A percentile compares a stretch with the other conserved stretches of the same genome.
These are phyloP conservation scores for Salmacisia buchloeana DNA, from an alignment of 1,284 basidiomycete genomes.

Conservation along the genomic window DNA sequence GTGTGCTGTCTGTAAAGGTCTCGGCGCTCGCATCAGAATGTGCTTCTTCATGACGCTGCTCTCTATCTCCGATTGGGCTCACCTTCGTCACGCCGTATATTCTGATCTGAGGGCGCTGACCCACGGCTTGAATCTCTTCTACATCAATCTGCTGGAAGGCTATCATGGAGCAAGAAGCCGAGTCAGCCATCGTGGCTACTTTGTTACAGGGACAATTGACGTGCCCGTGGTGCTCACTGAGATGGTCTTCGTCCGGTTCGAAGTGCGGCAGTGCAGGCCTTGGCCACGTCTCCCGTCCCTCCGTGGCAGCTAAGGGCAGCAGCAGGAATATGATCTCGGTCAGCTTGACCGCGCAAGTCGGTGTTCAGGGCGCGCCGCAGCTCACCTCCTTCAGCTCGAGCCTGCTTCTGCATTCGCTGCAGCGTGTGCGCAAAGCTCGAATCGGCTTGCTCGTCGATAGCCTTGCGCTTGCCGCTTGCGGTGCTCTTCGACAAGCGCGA, in stretches of 20 bases:
- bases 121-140: conserved; percentile 39
- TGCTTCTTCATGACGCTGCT: too few species aligned
- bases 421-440: conserved; percentile 12
- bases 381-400: conserved; percentile 12
- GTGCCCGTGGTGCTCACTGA: too few species aligned
- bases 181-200: too few species aligned
- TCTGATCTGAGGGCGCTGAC: conserved; percentile 38
- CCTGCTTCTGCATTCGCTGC: conserved; percentile 8
- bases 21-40: too few species aligned
- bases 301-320: background rate
- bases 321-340: background rate
- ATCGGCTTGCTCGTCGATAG: background rate
- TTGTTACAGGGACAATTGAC: too few species aligned
- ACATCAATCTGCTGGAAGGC: conserved; percentile 49
- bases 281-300: conserved; percentile 6
- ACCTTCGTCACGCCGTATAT: conserved; percentile 45
- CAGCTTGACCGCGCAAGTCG: background rate
- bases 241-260: background rate
- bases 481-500: too few species aligned
- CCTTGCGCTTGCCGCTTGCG: conserved; percentile 1
- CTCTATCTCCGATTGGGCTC: too few species aligned
- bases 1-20: conserved; percentile 27
- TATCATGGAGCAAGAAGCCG: background rate
- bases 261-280: conserved; percentile 4
- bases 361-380: background rate